These are phyloP conservation scores for Cryptococcus depauperatus DNA, from an alignment of 1,284 basidiomycete genomes.

Conservation along the genomic window DNA sequence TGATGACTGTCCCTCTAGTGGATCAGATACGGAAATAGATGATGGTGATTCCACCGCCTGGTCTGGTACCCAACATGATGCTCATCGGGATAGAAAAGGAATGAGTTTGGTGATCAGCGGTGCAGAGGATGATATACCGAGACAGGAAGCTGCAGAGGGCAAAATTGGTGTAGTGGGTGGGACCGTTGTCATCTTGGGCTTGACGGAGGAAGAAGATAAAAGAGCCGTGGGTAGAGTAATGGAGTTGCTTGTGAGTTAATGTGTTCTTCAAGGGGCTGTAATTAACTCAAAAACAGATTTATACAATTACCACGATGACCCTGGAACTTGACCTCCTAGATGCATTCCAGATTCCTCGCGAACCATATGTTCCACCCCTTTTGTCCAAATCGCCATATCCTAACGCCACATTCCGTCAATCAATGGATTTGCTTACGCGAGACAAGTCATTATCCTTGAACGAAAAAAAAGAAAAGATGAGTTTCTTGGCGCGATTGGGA, in stretches of 20 bases:
- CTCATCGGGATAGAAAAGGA: no score
- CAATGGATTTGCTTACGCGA: not conserved
- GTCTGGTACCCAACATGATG: conserved; percentile 27
- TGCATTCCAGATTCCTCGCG: conserved; percentile 25
- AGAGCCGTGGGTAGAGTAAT: conserved; percentile 19
- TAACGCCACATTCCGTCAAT: not conserved
- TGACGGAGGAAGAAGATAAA: conserved; percentile 14
- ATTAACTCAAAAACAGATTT: conserved; percentile 14
- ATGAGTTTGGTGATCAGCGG: conserved; percentile 15
- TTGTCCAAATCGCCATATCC: conserved; percentile 10
- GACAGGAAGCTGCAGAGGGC: conserved; percentile 5
- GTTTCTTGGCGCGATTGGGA: conserved; percentile 24
- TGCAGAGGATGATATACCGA: conserved; percentile 19
- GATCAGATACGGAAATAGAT: conserved; percentile 1
- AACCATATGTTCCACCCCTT: conserved; percentile 15
- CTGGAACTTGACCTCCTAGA: conserved; percentile 29
- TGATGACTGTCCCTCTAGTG: no score
- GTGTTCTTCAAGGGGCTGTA: not conserved
- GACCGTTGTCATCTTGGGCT: conserved; percentile 23
- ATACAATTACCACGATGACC: conserved; percentile 22
- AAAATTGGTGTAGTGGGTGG: conserved; percentile 24
- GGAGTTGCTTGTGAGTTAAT: conserved; percentile 19
- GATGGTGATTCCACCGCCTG: conserved; percentile 11
- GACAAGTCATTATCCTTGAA: conserved; percentile 1
- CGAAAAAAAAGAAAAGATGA: conserved; percentile 3